phyloP scores from a whole-genome alignment of 345 rosid genomes.

The Stellera chamaejasme region DNA sequence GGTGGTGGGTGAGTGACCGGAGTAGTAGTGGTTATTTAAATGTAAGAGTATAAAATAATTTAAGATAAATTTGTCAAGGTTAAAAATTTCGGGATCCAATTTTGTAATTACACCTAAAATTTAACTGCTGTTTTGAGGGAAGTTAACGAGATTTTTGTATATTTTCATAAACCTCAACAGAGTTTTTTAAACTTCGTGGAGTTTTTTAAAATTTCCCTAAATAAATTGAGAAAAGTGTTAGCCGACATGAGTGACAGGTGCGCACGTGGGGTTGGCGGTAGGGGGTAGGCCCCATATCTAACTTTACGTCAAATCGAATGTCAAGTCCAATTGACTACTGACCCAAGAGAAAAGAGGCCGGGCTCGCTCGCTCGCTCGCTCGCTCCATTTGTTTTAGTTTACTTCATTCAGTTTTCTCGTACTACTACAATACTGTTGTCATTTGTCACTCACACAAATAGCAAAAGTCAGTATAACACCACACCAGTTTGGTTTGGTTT shows the following conservation, averaged over 20 bases:
- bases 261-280: constrained; percentile 25
- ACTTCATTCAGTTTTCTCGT: neutral
- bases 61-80: too few species aligned
- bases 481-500: too few species aligned
- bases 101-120: too few species aligned
- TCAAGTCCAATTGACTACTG: constrained; percentile 16
- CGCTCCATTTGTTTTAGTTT: constrained; percentile 15
- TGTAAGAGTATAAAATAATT: too few species aligned
- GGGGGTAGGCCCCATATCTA: constrained; percentile 1
- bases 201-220: too few species aligned
- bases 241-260: constrained; percentile 32
- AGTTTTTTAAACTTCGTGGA: too few species aligned
- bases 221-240: neutral
- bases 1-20: constrained; percentile 12
- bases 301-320: constrained; percentile 14
- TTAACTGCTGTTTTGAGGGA: too few species aligned
- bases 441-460: too few species aligned
- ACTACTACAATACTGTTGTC: too few species aligned
- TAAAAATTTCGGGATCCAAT: too few species aligned
- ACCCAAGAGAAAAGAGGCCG: constrained; percentile 16
- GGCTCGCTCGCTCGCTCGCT: constrained; percentile 5
- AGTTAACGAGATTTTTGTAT: too few species aligned
- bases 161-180: neutral
- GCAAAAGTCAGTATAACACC: too few species aligned
- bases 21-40: constrained; percentile 12